These are phyloP conservation scores for Populus hybrid DNA, from an alignment of 441 rosid genomes.

Conservation along the genomic window DNA sequence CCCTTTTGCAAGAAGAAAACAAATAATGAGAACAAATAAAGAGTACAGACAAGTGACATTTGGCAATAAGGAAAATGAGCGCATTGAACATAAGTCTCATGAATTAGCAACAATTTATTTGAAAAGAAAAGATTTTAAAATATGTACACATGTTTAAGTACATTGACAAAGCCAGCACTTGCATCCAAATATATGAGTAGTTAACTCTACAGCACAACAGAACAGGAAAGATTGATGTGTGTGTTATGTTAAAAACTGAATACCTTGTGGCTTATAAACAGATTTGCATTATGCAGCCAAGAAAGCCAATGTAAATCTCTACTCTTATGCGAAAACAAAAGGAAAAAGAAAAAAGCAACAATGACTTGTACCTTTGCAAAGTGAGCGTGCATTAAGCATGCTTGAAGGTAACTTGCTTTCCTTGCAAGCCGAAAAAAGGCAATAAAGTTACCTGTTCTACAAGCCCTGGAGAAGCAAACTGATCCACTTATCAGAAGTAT, in stretches of 20 bases:
- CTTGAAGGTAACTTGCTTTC: constrained; percentile 91
- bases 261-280: background rate
- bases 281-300: background rate
- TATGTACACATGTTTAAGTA: background rate
- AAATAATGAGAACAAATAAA: constrained; percentile 3
- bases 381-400: constrained; percentile 99
- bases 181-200: background rate
- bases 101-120: background rate
- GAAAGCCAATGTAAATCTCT: constrained; percentile 6
- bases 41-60: background rate
- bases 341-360: background rate
- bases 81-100: background rate
- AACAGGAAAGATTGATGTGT: background rate
- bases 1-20: background rate
- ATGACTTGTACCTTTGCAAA: constrained; percentile 70
- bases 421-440: constrained; percentile 92
- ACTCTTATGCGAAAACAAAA: background rate
- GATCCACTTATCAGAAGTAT: constrained; percentile 33
- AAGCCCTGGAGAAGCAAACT: constrained; percentile 60
- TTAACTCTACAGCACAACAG: background rate
- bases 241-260: background rate
- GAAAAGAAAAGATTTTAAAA: background rate
- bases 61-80: background rate
- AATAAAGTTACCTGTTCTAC: constrained; percentile 88
- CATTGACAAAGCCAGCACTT: background rate